These are phyloP conservation scores for Knufia petricola DNA, from an alignment of 2,329 filamentous ascomycete genomes.

Conservation along the genomic window DNA sequence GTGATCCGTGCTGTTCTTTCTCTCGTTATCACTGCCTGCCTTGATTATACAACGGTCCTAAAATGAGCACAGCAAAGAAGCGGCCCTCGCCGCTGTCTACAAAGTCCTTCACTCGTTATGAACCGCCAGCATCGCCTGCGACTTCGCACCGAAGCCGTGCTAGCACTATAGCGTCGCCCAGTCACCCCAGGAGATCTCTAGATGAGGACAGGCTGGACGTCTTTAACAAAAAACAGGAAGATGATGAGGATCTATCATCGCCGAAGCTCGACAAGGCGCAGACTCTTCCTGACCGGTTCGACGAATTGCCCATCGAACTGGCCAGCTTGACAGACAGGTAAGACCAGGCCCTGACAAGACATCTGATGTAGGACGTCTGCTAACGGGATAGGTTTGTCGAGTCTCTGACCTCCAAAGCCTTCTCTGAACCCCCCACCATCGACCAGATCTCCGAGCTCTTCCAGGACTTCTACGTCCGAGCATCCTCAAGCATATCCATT, in stretches of 20 bases:
- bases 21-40: no score
- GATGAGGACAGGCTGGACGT: constrained; percentile 27
- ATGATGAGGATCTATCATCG: constrained; percentile 21
- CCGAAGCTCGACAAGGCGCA: constrained; percentile 28
- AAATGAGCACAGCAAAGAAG: constrained; percentile 22
- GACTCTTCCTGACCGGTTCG: constrained; percentile 56
- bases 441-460: constrained; percentile 78
- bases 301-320: constrained; percentile 89
- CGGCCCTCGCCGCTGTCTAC: constrained; percentile 27
- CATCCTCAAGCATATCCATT: constrained; percentile 72
- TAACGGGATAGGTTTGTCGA: constrained; percentile 65
- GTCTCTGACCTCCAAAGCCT: constrained; percentile 75
- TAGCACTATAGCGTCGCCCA: constrained; percentile 17
- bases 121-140: constrained; percentile 21
- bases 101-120: constrained; percentile 32
- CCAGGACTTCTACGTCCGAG: constrained; percentile 83
- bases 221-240: constrained; percentile 36
- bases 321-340: constrained; percentile 82
- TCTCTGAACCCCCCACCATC: constrained; percentile 71
- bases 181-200: constrained; percentile 18
- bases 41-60: background rate
- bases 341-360: constrained; percentile 13
- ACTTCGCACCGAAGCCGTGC: constrained; percentile 22
- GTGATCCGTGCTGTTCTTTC: background rate
- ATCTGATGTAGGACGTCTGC: background rate